phyloP scores from a whole-genome alignment of 2,329 filamentous ascomycete species.

The Penicillium rolfsii region DNA sequence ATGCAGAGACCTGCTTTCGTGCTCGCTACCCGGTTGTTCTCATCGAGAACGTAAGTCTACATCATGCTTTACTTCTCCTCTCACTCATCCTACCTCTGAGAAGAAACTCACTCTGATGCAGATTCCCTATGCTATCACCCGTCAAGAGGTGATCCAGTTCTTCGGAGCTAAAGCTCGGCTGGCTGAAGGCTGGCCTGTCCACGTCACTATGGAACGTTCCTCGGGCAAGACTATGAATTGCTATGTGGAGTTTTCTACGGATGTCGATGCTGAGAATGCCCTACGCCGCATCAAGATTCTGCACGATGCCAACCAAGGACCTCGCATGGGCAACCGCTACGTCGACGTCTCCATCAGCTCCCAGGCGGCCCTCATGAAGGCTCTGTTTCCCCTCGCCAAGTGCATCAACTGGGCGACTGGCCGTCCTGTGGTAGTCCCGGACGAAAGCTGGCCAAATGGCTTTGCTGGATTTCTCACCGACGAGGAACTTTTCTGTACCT shows the following conservation, averaged over 20 bases:
- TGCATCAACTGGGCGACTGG: conserved; percentile 51
- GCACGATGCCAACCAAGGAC: conserved; percentile 41
- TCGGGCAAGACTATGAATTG: conserved; percentile 61
- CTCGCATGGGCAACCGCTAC: conserved; percentile 53
- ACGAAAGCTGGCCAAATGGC: conserved; percentile 51
- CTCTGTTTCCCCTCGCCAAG: conserved; percentile 57
- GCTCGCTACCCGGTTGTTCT: conserved; percentile 39
- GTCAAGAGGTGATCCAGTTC: conserved; percentile 53
- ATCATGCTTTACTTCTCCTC: conserved; percentile 8
- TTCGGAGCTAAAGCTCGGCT: conserved; percentile 47
- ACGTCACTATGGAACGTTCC: conserved; percentile 61
- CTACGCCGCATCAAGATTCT: conserved; percentile 43
- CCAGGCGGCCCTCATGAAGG: conserved; percentile 54
- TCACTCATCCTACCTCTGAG: not conserved
- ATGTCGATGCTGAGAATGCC: conserved; percentile 49
- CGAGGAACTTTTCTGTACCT: conserved; percentile 54
- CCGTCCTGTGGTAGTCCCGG: conserved; percentile 38
- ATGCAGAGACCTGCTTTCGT: conserved; percentile 3
- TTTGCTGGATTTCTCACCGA: conserved; percentile 56
- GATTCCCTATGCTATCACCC: conserved; percentile 57
- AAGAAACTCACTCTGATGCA: conserved; percentile 5
- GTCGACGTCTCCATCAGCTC: conserved; percentile 52
- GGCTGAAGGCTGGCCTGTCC: conserved; percentile 50
- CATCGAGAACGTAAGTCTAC: conserved; percentile 41
- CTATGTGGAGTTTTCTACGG: conserved; percentile 52